A percentile compares a stretch with the other conserved stretches of the same genome.
phyloP scores from a whole-genome alignment of 257 asterid species.

The Jacaranda copaia region DNA sequence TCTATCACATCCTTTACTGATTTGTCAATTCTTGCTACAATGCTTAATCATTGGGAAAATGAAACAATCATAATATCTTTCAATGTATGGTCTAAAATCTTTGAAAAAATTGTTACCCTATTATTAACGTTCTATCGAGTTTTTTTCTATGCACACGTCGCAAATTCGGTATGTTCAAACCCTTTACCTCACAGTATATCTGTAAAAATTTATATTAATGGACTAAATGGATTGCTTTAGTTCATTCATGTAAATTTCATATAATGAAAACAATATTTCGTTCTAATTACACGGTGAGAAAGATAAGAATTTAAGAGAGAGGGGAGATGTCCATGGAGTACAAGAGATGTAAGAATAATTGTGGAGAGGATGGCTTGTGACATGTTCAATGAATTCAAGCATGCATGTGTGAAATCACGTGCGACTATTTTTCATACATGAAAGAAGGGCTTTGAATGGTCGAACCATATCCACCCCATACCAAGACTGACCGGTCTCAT shows the following conservation, averaged over 20 bases:
- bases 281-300: neutral
- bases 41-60: neutral
- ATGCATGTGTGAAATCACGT: slow-evolving; percentile 40
- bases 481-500: slow-evolving; percentile 22
- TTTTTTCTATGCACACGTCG: too few species aligned
- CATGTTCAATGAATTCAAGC: slow-evolving; percentile 42
- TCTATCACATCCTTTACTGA: too few species aligned
- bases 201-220: too few species aligned
- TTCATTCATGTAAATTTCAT: too few species aligned
- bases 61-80: neutral
- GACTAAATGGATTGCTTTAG: too few species aligned
- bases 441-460: slow-evolving; percentile 29
- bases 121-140: too few species aligned
- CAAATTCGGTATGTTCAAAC: too few species aligned
- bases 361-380: slow-evolving; percentile 25
- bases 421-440: slow-evolving; percentile 30
- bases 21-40: slow-evolving; percentile 6
- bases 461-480: slow-evolving; percentile 34
- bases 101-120: neutral
- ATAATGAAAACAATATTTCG: too few species aligned
- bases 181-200: too few species aligned
- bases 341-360: slow-evolving; percentile 29
- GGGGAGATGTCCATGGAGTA: neutral
- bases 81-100: neutral
- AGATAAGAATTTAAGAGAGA: neutral